Evolutionary conservation across 345 rosid species (phyloP), one percentile per base, ranked within the genome.

Genomic region (Gossypium herbaceum): DNA sequence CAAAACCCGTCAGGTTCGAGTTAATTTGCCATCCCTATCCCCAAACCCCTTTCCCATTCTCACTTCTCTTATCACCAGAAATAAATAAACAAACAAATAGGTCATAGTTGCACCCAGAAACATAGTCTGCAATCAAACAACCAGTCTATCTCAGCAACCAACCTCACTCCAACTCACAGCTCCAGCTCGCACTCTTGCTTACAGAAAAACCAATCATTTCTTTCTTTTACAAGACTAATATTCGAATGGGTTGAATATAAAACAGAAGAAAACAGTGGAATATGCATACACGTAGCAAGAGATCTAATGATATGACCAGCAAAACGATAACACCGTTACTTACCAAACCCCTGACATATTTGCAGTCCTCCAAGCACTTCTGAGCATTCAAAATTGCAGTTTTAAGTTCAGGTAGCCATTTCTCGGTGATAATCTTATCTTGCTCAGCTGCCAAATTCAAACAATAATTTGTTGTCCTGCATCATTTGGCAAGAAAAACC

Each of bases 401-500:
- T 82, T 83, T 90, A 55, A 95, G 94, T 74, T 95, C 93, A 75
- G 98, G 98, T 80, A 94, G 84, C 96, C 99, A 92, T 79, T 88
- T 85, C 81, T 93, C 92, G 7, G 74, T 74, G 72, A 93, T 86
- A 71, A 78, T 79, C 55, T 83, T 92, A 84, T 92, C 98, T 84
- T 93, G 98, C 83, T 95, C 94, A 62, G 85, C 79, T 60, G 98
- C 97, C 84, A 94, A 81, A 75, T 81, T 84, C 79, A 94, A 82
- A 81, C 95, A 94, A 79, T 84, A 90, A 72, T 81, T 86, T 10
- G 97, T 90, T 68, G 92, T 88, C 90, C 96, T 92, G 87, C 80
- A 81, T 72, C 43, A 51, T 45, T 45, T 5, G 45, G 39, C 51
- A 73, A 74, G 77, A 61, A 75, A 45, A 48, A 34, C 41, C 41